These are phyloP conservation scores for Aureobasidium lini DNA, from an alignment of 2,329 filamentous ascomycete genomes.

Conservation along the genomic window DNA sequence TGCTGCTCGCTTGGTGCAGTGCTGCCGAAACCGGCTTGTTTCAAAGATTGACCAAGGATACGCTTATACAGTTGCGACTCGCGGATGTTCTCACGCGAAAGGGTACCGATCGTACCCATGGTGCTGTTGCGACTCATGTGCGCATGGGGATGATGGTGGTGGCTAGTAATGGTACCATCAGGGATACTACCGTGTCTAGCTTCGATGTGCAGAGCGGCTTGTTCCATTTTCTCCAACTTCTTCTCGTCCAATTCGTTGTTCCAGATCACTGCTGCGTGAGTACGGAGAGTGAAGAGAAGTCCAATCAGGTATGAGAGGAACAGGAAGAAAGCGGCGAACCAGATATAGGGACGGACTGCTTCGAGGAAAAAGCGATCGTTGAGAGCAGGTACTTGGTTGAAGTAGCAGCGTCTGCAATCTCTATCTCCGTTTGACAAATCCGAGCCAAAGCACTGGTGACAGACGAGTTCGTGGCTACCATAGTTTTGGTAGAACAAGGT, in stretches of 20 bases:
- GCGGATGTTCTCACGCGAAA: conserved; percentile 62
- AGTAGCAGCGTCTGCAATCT: conserved; percentile 91
- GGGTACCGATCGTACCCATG: conserved; percentile 21
- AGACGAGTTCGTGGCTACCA: conserved; percentile 92
- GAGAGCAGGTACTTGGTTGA: conserved; percentile 76
- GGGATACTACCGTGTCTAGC: conserved; percentile 16
- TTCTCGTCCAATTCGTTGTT: conserved; percentile 61
- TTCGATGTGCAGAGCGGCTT: conserved; percentile 24
- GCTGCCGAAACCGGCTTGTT: conserved; percentile 65
- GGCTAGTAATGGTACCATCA: not conserved
- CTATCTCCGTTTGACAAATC: conserved; percentile 37
- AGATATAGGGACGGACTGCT: conserved; percentile 89
- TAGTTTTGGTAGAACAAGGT: conserved; percentile 99
- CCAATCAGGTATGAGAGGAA: conserved; percentile 93
- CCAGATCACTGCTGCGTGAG: conserved; percentile 96
- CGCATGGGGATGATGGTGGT: conserved; percentile 10
- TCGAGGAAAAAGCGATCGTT: conserved; percentile 83
- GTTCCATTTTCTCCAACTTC: conserved; percentile 34
- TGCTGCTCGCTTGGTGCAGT: conserved; percentile 33
- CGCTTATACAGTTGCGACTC: conserved; percentile 88
- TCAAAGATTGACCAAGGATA: conserved; percentile 83
- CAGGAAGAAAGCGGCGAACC: conserved; percentile 73
- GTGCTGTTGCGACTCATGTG: conserved; percentile 15
- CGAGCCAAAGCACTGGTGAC: conserved; percentile 56
- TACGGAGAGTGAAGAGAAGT: conserved; percentile 89